Percentiles rank a stretch among this genome's conserved stretches.
phyloP scores from a whole-genome alignment of 768 basidiomycete species.

The Pilatotrama ljubarskyi region DNA sequence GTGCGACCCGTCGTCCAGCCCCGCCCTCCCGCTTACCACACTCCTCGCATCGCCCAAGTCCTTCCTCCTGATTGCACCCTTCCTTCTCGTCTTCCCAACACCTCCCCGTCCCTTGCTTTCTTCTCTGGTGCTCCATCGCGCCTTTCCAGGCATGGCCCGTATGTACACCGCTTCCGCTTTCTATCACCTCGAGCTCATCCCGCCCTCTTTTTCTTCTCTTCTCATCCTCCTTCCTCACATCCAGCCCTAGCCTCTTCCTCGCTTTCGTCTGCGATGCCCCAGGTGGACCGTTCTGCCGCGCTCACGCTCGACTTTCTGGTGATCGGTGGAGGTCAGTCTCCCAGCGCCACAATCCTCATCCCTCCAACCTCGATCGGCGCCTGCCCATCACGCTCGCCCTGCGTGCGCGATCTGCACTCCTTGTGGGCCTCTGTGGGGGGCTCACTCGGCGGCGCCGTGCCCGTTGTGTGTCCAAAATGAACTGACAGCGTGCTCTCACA shows the following conservation, averaged over 20 bases:
- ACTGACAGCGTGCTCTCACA: slow-evolving; percentile 8
- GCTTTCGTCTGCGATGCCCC: slow-evolving; percentile 17
- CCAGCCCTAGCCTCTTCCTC: slow-evolving; percentile 5
- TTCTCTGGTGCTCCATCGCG: background rate
- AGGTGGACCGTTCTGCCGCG: slow-evolving; percentile 27
- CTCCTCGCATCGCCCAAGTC: slow-evolving; percentile 1
- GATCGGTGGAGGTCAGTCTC: slow-evolving; percentile 45
- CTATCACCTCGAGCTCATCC: background rate
- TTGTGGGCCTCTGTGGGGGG: background rate
- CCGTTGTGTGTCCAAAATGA: background rate
- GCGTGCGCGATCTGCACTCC: background rate
- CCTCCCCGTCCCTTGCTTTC: background rate
- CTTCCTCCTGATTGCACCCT: background rate
- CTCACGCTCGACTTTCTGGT: slow-evolving; percentile 44
- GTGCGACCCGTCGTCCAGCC: background rate
- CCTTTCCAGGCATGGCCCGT: slow-evolving; percentile 2
- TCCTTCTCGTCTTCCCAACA: background rate
- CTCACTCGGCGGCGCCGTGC: background rate
- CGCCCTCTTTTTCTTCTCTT: background rate
- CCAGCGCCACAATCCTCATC: background rate
- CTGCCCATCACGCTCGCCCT: background rate
- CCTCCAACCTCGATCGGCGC: background rate
- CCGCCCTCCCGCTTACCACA: background rate
- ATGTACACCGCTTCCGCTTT: background rate
- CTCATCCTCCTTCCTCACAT: background rate